phyloP scores from a whole-genome alignment of 129 eudicot species.

The Silybum marianum region DNA sequence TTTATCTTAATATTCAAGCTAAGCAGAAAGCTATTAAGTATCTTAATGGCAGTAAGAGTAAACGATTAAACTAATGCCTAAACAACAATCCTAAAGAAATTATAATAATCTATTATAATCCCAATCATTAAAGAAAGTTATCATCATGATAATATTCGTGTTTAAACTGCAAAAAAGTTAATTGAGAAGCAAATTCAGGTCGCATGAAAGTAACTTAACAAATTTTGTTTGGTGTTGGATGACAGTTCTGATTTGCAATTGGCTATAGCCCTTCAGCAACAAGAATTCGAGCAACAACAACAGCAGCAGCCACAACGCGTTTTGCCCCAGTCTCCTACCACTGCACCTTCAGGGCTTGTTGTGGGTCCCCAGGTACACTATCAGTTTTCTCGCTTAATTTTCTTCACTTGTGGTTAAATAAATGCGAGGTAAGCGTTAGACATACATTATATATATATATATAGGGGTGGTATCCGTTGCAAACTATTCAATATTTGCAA shows the following conservation, averaged over 20 bases:
- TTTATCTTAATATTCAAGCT: too few relatives aligned
- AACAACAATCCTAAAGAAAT: too few relatives aligned
- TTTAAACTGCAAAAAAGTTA: not conserved
- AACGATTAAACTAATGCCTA: too few relatives aligned
- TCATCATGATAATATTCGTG: too few relatives aligned
- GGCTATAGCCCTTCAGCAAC: conserved; percentile 90
- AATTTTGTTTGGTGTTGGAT: conserved; percentile 20
- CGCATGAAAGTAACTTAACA: not conserved
- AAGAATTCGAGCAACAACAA: conserved; percentile 69
- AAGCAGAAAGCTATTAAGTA: too few relatives aligned
- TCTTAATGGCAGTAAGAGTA: too few relatives aligned
- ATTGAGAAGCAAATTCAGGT: not conserved
- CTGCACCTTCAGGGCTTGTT: conserved; percentile 61
- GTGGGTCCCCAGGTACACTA: conserved; percentile 83
- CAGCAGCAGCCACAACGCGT: conserved; percentile 50
- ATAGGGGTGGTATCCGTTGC: too few relatives aligned
- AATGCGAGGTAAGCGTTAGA: not conserved
- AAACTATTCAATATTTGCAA: too few relatives aligned
- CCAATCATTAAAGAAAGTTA: too few relatives aligned
- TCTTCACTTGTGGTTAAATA: not conserved
- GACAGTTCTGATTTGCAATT: conserved; percentile 87
- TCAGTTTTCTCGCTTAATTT: not conserved
- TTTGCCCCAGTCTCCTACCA: conserved; percentile 47
- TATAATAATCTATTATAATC: too few relatives aligned
- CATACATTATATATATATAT: too few relatives aligned